These are phyloP conservation scores for Pleurotus ostreatus DNA, from an alignment of 768 basidiomycete species.

Conservation along the genomic window DNA sequence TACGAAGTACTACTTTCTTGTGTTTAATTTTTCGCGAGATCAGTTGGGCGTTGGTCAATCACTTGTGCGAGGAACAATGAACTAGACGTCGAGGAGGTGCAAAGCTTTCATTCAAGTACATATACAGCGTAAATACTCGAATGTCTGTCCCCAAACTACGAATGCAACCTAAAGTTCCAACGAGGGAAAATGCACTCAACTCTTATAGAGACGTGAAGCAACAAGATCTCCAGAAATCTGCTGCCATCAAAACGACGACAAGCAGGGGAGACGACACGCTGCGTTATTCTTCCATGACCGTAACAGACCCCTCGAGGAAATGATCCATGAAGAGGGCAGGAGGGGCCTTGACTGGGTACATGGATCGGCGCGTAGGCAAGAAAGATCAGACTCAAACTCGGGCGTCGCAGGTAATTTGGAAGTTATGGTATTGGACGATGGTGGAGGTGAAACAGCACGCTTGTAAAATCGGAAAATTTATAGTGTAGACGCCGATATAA, in stretches of 20 bases:
- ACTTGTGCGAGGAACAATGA: not conserved
- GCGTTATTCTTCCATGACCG: constrained; percentile 7
- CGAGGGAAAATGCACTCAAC: constrained; percentile 2
- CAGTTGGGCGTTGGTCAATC: not conserved
- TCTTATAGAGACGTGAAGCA: constrained; percentile 3
- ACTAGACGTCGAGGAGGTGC: not conserved
- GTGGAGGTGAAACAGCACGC: too few relatives aligned
- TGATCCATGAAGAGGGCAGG: not conserved
- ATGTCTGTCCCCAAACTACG: constrained; percentile 8
- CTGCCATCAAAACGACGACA: constrained; percentile 4
- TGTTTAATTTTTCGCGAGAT: not conserved
- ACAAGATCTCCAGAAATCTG: not conserved
- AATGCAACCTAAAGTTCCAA: constrained; percentile 1
- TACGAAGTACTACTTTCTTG: not conserved
- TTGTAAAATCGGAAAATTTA: not conserved
- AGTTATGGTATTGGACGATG: too few relatives aligned
- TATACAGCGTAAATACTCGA: not conserved
- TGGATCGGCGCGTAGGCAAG: constrained; percentile 13
- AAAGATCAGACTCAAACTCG: not conserved
- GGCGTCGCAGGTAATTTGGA: too few relatives aligned
- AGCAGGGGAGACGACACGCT: not conserved
- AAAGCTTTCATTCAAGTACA: not conserved
- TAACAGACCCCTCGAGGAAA: constrained; percentile 7
- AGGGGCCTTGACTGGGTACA: constrained; percentile 8
- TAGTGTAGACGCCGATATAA: not conserved